Base-by-base conservation (phyloP, 495 filamentous ascomycete species). In the Echria macrotheca region DNA sequence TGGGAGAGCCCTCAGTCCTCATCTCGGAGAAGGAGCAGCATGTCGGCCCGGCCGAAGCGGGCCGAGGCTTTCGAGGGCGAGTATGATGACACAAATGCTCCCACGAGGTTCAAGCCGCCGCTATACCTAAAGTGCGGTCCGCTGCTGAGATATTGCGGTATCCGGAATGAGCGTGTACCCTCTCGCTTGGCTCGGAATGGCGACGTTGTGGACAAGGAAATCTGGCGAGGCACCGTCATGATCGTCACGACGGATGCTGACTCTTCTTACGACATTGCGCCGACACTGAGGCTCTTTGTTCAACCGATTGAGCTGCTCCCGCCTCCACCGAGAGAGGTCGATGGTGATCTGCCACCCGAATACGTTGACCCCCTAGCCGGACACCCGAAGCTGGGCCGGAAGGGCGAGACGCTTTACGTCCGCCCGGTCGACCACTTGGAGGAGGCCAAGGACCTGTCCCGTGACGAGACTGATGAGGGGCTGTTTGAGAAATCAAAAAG, bases 161-260 rank as follows among this genome's bases (percentile, higher is more conserved):
- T 96, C 28, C 74, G 82, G 36, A 64, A 68, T 39, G 80, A 86
- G 56, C 63, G 58, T 36, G 59, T 63, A 32, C 53, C 53, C 0
- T 53, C 46, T 42, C 62, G 66, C 32, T 60, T 48, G 12, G 58
- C 58, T 32, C 60, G 57, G 46, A 51, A 67, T 28, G 67, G 57
- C 31, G 65, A 67, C 1, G 55, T 66, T 36, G 51, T 69, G 29
- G 76, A 80, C 46, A 78, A 82, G 49, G 89, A 95, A 50, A 84
- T 89, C 19, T 98, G 93, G 93, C 80, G 89, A 66, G 93, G 93
- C 21, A 90, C 81, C 50, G 74, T 97, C 22, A 86, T 98, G 87
- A 93, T 97, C 49, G 89, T 97, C 25, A 96, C 93, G 0, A 74
- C 77, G 28, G 91, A 97, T 58, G 75, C 78, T 7, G 73, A 83